A percentile compares a stretch with the other conserved stretches of the same genome.
phyloP scores from a whole-genome alignment of 176 grass and related monocot species.

The Juncus inflexus region DNA sequence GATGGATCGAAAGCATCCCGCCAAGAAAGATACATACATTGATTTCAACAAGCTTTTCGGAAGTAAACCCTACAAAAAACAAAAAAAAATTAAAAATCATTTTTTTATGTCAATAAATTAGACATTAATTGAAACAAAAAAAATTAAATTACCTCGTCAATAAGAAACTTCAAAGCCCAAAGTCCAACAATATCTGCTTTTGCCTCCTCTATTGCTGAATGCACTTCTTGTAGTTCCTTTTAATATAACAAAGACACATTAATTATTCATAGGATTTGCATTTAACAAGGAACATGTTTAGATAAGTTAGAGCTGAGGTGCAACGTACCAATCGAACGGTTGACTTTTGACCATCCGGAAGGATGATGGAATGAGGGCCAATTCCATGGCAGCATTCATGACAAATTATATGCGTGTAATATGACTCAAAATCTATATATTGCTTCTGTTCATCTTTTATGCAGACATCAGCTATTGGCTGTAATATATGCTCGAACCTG shows the following conservation, averaged over 20 bases:
- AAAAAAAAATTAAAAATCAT: slow-evolving; percentile 17
- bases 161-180: slow-evolving; percentile 92
- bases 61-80: slow-evolving; percentile 58
- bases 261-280: background rate
- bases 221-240: slow-evolving; percentile 87
- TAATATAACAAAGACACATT: slow-evolving; percentile 5
- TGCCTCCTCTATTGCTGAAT: slow-evolving; percentile 92
- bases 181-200: slow-evolving; percentile 99
- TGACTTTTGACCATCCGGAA: slow-evolving; percentile 78
- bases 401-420: slow-evolving; percentile 90
- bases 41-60: slow-evolving; percentile 74
- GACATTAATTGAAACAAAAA: background rate
- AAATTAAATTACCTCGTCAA: slow-evolving; percentile 58
- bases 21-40: slow-evolving; percentile 95
- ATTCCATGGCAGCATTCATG: slow-evolving; percentile 99
- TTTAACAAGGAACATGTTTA: background rate
- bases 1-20: slow-evolving; percentile 85
- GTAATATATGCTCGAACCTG: slow-evolving; percentile 84
- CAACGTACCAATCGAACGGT: slow-evolving; percentile 77
- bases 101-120: slow-evolving; percentile 3
- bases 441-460: slow-evolving; percentile 71
- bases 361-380: slow-evolving; percentile 87
- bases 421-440: slow-evolving; percentile 86
- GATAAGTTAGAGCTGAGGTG: background rate
- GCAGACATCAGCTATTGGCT: slow-evolving; percentile 81